phyloP scores from a whole-genome alignment of 108 stramenopile species.

The Cylindrotheca closterium region DNA sequence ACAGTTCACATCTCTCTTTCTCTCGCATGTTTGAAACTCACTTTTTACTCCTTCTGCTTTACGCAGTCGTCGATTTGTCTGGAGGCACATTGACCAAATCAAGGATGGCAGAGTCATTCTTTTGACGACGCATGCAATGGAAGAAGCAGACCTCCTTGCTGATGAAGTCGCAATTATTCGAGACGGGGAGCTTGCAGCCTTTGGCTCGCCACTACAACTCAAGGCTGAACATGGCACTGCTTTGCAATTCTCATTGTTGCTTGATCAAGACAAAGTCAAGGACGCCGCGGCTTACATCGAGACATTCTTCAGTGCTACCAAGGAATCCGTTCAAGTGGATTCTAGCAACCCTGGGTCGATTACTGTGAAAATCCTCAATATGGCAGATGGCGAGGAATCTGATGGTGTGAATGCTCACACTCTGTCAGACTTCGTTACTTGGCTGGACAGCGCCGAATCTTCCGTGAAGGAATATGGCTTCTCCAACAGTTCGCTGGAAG shows the following conservation, averaged over 20 bases:
- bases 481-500: slow-evolving; percentile 59
- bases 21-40: no score
- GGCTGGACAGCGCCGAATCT: slow-evolving; percentile 41
- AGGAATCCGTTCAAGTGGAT: slow-evolving; percentile 23
- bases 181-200: slow-evolving; percentile 59
- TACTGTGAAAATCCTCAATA: slow-evolving; percentile 36
- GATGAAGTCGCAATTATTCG: slow-evolving; percentile 87
- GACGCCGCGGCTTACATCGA: slow-evolving; percentile 24
- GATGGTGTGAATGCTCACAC: slow-evolving; percentile 39
- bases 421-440: slow-evolving; percentile 38
- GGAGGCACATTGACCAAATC: slow-evolving; percentile 52
- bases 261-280: slow-evolving; percentile 33
- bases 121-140: slow-evolving; percentile 94
- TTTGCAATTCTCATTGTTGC: slow-evolving; percentile 29
- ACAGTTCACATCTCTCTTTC: no score
- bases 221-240: slow-evolving; percentile 37
- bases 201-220: slow-evolving; percentile 50
- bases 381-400: slow-evolving; percentile 24
- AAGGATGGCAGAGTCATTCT: slow-evolving; percentile 69
- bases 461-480: slow-evolving; percentile 49
- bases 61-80: slow-evolving; percentile 65
- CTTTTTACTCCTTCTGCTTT: no score
- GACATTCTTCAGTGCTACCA: slow-evolving; percentile 16
- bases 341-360: slow-evolving; percentile 35
- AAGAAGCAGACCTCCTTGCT: slow-evolving; percentile 91